Base-by-base conservation (phyloP, 129 eudicot species). In the Artemisia tridentata region DNA sequence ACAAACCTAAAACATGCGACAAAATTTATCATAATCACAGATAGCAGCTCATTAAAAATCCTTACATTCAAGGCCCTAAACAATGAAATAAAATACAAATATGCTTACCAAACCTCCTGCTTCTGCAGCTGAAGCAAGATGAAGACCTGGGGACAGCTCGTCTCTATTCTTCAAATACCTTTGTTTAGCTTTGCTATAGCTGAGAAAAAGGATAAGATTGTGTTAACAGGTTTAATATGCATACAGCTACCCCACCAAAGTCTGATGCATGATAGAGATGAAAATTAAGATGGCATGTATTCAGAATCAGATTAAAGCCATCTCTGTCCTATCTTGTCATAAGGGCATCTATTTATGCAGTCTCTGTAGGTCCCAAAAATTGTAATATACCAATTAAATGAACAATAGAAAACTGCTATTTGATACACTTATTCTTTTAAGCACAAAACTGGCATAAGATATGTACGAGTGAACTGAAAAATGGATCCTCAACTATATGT, bases 91-190 rank as follows among this genome's bases (percentile, higher is more conserved):
- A 57, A 72, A 46, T 46, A 14, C 14, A 52, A 50, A 70, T 1
- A 52, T 53, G 84, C 97, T 75, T 31, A 93, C 99, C 96, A 93
- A 76, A 12, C 79, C 99, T 85, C 97, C 99, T 66, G 99, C 99
- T 80, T 93, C 97, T 57, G 97, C 99, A 69, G 99, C 99, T 61
- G 99, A 84, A 67, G 91, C 97, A 72, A 93, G 97, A 86, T 90
- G 99, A 72, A 83, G 88, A 68, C 80, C 81, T 7, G 99, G 89
- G 71, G 82, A 79, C 63, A 90, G 83, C 72, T 90, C 88, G 65
- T 84, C 78, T 78, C 85, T 81, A 80, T 62, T 84, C 18, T 77
- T 71, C 69, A 86, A 61, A 68, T 93, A 90, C 55, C 99, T 85
- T 76, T 90, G 86, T 80, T 93, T 93, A 75, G 99, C 97, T 82